These are phyloP conservation scores for Pyrenophora teres DNA, from an alignment of 2,329 filamentous ascomycete species.

Conservation along the genomic window DNA sequence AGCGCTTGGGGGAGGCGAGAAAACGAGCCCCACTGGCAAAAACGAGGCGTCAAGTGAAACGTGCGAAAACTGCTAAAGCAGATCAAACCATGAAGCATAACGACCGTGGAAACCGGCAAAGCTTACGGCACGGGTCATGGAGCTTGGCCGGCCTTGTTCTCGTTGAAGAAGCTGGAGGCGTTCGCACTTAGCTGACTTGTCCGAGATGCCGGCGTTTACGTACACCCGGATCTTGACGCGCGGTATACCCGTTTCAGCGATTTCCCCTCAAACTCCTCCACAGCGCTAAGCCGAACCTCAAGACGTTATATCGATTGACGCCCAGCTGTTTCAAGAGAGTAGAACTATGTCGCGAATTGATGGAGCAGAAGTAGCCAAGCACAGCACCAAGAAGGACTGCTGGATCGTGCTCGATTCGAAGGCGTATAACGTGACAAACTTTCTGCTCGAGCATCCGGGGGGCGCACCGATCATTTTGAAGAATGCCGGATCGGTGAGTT, in stretches of 20 bases:
- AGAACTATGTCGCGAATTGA: constrained; percentile 31
- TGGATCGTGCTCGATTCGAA: constrained; percentile 72
- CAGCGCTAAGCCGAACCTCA: constrained; percentile 22
- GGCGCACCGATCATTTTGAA: constrained; percentile 53
- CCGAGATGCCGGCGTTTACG: constrained; percentile 18
- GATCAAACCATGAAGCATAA: too few species aligned
- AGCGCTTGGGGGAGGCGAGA: too few species aligned
- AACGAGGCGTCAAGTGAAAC: too few species aligned
- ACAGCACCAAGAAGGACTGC: constrained; percentile 44
- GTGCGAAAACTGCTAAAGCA: too few species aligned
- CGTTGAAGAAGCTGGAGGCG: neutral
- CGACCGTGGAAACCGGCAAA: too few species aligned
- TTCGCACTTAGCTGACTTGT: constrained; percentile 8
- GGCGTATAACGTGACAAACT: constrained; percentile 70
- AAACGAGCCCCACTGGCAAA: too few species aligned
- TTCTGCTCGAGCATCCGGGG: constrained; percentile 66
- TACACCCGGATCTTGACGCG: constrained; percentile 10
- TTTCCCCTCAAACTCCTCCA: constrained; percentile 31
- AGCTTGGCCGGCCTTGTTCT: neutral
- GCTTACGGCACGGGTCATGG: too few species aligned
- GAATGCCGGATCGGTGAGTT: constrained; percentile 51
- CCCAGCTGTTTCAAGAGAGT: neutral
- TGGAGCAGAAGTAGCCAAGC: constrained; percentile 43
- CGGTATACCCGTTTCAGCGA: constrained; percentile 25
- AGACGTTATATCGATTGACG: constrained; percentile 3